A percentile compares a stretch with the other conserved stretches of the same genome.
Conservation (phyloP, 2,329 filamentous ascomycete genomes). For the Hymenoscyphus fraxineus region DNA sequence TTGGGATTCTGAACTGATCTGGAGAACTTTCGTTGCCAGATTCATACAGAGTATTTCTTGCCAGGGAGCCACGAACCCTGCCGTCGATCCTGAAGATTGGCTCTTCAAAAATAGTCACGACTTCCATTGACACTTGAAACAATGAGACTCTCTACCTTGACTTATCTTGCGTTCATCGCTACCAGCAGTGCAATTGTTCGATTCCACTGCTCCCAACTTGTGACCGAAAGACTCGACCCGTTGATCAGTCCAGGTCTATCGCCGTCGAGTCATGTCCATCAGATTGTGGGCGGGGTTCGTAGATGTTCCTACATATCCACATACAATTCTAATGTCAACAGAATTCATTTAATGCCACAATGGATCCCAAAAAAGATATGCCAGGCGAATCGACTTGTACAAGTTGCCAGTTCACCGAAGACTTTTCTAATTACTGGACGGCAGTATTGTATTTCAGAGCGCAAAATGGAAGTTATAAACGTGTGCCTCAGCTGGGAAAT, state of each 20-base stretch:
- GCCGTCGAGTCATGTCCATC: conserved; percentile 19
- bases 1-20: too few relatives aligned
- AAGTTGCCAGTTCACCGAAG: conserved; percentile 36
- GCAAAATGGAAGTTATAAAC: conserved; percentile 33
- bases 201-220: conserved; percentile 18
- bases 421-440: conserved; percentile 38
- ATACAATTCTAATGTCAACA: conserved; percentile 1
- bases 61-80: too few relatives aligned
- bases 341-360: conserved; percentile 41
- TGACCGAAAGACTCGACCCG: conserved; percentile 14
- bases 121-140: neutral
- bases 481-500: conserved; percentile 36
- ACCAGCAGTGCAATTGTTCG: conserved; percentile 14
- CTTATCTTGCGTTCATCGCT: conserved; percentile 2
- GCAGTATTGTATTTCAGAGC: conserved; percentile 33
- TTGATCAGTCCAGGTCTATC: conserved; percentile 14
- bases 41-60: too few relatives aligned
- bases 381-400: conserved; percentile 33
- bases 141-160: conserved; percentile 7
- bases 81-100: too few relatives aligned
- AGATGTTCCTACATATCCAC: neutral
- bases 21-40: too few relatives aligned
- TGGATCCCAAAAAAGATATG: conserved; percentile 33
- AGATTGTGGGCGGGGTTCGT: conserved; percentile 19
- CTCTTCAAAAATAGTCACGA: too few relatives aligned